A percentile compares a stretch with the other conserved stretches of the same genome.
Evolutionary conservation across 2,329 filamentous ascomycete genomes (phyloP).

Genomic region (Bipolaris sorokiniana): DNA sequence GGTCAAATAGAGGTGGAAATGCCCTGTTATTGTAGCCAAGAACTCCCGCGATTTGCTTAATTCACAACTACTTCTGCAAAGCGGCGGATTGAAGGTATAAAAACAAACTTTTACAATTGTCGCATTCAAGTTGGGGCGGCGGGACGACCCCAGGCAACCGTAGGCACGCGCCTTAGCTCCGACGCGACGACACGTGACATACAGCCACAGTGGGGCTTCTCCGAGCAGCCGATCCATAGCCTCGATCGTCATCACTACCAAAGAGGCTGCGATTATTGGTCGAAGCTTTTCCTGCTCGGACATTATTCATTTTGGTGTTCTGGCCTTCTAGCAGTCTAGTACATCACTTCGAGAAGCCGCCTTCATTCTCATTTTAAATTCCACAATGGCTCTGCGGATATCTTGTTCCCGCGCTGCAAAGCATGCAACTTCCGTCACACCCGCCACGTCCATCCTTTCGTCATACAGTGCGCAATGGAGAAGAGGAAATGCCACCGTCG

Average conservation of each 20-base stretch:
- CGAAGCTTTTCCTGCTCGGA: slow-evolving; percentile 24
- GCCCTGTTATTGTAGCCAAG: neutral
- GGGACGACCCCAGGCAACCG: slow-evolving; percentile 27
- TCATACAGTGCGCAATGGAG: slow-evolving; percentile 46
- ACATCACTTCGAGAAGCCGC: neutral
- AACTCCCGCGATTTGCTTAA: neutral
- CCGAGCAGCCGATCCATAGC: slow-evolving; percentile 24
- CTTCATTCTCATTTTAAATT: slow-evolving; percentile 30
- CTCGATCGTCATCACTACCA: slow-evolving; percentile 36
- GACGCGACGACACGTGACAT: slow-evolving; percentile 31
- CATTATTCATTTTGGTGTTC: slow-evolving; percentile 32
- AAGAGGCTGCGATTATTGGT: slow-evolving; percentile 33
- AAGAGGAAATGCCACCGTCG: slow-evolving; percentile 61
- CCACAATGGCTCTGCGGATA: slow-evolving; percentile 49
- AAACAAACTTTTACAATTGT: neutral
- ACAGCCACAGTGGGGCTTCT: slow-evolving; percentile 3
- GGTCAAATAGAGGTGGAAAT: neutral
- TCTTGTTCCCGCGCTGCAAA: slow-evolving; percentile 42
- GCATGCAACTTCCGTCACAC: slow-evolving; percentile 38
- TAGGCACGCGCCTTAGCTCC: slow-evolving; percentile 27
- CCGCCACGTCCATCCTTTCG: slow-evolving; percentile 37
- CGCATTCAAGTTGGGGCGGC: neutral
- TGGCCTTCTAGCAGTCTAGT: slow-evolving; percentile 22
- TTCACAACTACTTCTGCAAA: neutral
- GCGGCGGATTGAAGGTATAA: no score